These are phyloP conservation scores for Paraphaeosphaeria sporulosa DNA, from an alignment of 2,329 filamentous ascomycete genomes.

Conservation along the genomic window DNA sequence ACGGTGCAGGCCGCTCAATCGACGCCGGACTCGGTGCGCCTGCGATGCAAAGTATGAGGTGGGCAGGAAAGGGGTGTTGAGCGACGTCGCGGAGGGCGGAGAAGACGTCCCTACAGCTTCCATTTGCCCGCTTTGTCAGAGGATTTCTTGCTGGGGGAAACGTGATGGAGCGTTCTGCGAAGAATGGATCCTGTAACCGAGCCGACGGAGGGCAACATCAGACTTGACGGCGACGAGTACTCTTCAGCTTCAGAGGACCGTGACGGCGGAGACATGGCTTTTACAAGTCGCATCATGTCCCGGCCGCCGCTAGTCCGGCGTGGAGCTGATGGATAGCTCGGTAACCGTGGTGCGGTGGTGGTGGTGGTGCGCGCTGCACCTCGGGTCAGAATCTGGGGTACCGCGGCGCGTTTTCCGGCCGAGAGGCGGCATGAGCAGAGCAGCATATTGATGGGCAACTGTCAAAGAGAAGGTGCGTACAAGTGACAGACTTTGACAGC, in stretches of 20 bases:
- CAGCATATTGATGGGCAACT: neutral
- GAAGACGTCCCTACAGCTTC: constrained; percentile 37
- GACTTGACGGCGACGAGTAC: neutral
- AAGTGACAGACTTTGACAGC: neutral
- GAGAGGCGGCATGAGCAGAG: neutral
- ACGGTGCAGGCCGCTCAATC: constrained; percentile 26
- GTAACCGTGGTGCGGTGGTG: constrained; percentile 10
- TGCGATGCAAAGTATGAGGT: constrained; percentile 24
- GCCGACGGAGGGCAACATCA: constrained; percentile 19
- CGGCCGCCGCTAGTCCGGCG: constrained; percentile 9
- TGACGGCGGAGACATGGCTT: neutral
- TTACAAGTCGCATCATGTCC: neutral
- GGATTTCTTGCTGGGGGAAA: constrained; percentile 35
- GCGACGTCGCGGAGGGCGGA: constrained; percentile 27
- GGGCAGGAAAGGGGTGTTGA: constrained; percentile 29
- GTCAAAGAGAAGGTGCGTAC: neutral
- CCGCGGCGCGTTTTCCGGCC: neutral
- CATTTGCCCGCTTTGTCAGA: constrained; percentile 48
- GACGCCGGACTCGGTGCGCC: constrained; percentile 31
- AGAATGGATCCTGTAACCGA: constrained; percentile 45
- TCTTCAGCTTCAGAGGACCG: neutral
- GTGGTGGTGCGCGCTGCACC: constrained; percentile 7
- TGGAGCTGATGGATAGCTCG: constrained; percentile 9
- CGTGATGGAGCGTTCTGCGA: constrained; percentile 48
- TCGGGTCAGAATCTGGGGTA: constrained; percentile 10